These are phyloP conservation scores for Jaltomata sinuosa DNA, from an alignment of 257 asterid species.

Conservation along the genomic window DNA sequence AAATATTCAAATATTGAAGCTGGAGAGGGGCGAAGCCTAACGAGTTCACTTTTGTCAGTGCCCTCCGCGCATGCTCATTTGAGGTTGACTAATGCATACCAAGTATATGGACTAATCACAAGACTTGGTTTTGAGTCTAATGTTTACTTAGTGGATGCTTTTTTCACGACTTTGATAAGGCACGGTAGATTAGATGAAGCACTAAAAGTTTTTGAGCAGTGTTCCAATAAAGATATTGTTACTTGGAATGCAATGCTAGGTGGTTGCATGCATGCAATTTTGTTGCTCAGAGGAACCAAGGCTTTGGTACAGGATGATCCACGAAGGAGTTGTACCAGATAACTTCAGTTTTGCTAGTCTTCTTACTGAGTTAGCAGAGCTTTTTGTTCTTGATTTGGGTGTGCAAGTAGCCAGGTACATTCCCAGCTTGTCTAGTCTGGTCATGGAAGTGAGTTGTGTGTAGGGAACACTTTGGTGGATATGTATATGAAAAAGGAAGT, in stretches of 20 bases:
- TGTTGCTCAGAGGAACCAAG: constrained; percentile 21
- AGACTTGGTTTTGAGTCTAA: constrained; percentile 53
- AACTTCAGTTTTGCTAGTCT: constrained; percentile 55
- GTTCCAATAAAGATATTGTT: constrained; percentile 29
- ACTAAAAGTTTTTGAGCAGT: constrained; percentile 29
- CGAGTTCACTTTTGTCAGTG: constrained; percentile 60
- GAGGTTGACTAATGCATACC: constrained; percentile 26
- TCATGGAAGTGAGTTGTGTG: constrained; percentile 49
- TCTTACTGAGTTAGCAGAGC: constrained; percentile 57
- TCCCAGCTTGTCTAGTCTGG: constrained; percentile 45
- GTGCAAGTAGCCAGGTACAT: constrained; percentile 54
- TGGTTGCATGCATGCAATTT: constrained; percentile 41
- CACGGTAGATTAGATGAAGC: neutral
- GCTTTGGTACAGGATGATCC: constrained; percentile 44
- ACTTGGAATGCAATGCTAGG: constrained; percentile 64
- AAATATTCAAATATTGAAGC: constrained; percentile 30
- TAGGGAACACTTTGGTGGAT: constrained; percentile 57
- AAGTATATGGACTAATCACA: constrained; percentile 39
- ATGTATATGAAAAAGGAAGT: constrained; percentile 49
- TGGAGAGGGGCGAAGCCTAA: constrained; percentile 32
- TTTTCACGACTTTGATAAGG: constrained; percentile 46
- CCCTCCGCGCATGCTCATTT: constrained; percentile 52
- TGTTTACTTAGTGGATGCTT: constrained; percentile 41
- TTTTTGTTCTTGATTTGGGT: constrained; percentile 43
- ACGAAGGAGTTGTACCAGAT: constrained; percentile 45